A percentile compares a stretch with the other conserved stretches of the same genome.
Conservation (phyloP, 345 rosid species). For the Capsella bursapastoris region DNA sequence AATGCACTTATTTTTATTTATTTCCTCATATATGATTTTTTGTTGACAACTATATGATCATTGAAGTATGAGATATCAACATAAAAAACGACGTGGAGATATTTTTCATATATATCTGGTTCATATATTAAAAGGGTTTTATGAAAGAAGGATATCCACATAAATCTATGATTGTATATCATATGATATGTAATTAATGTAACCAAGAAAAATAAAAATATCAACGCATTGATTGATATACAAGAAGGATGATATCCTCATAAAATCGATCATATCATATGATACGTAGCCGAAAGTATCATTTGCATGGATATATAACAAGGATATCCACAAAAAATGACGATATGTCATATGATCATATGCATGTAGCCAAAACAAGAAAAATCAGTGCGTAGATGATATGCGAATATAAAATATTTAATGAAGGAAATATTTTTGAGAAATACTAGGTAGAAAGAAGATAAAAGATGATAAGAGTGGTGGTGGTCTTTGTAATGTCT, state of each 20-base stretch:
- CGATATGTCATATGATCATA: too few species aligned
- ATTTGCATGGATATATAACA: neutral
- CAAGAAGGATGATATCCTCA: neutral
- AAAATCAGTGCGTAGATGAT: too few species aligned
- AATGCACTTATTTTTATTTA: conserved; percentile 35
- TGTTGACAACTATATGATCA: neutral
- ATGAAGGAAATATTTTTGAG: conserved; percentile 7
- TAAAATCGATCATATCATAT: neutral
- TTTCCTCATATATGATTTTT: conserved; percentile 12
- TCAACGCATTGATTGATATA: conserved; percentile 3
- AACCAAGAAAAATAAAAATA: neutral
- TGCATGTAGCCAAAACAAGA: too few species aligned
- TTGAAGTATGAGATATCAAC: conserved; percentile 23
- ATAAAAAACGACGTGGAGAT: conserved; percentile 26
- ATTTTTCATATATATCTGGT: conserved; percentile 26
- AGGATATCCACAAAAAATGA: too few species aligned
- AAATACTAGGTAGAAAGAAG: conserved; percentile 37
- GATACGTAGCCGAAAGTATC: neutral
- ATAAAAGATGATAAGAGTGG: conserved; percentile 25
- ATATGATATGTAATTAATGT: neutral
- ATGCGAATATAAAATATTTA: too few species aligned
- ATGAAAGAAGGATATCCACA: conserved; percentile 29
- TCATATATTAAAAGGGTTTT: neutral
- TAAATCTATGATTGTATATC: neutral
- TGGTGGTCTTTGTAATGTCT: conserved; percentile 23